Base-by-base conservation (phyloP, 176 grass and related monocot genomes). In the Oryza nivara region DNA sequence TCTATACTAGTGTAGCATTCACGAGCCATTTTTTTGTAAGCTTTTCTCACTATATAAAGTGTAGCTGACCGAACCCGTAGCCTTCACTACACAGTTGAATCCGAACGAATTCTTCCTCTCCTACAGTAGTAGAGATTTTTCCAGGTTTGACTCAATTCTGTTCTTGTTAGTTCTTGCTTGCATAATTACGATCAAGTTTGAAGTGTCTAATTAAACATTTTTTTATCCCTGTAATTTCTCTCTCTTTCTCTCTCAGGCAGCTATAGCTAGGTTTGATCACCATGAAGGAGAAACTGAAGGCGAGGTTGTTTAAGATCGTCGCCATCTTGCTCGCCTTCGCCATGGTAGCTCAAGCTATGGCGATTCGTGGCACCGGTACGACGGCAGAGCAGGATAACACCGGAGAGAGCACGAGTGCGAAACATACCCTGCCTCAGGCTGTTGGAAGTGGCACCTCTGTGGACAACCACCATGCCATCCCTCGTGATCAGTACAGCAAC, bases 401-500 rank as follows among this genome's bases (percentile, higher is more conserved):
- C 0, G 26, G 1, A 0, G 69, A 9, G 20, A 5, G 7, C 12
- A 35, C 49, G 11, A 40, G 4, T 4, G 0, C 1, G 20, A 78
- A 83, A 73, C 16, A 51, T 3, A 83, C 11, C 8, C 74, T 86
- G 54, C 40, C 40, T 7, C 54, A 20, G 7, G 84, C 68, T 2
- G n/a, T 41, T 20, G 81, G 34, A 2, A 48, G 74, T 4, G 68
- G 74, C 25, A 83, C 74, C 15, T 49, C 74, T 2, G 84, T 90
- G 7, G 80, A 90, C 79, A 90, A 90, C 48, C 79, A 90, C 88
- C 88, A 90, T 69, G 88, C 88, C 3, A 86, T 86, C 45, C 88
- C 88, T 20, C 84, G 88, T 5, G 84, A 83, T 65, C 88, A 90
- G 74, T 90, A 86, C 30, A 83, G 8, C 68, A 82, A 3, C 8